Base-by-base conservation (phyloP, 1,284 basidiomycete species). In the Malassezia japonica region DNA sequence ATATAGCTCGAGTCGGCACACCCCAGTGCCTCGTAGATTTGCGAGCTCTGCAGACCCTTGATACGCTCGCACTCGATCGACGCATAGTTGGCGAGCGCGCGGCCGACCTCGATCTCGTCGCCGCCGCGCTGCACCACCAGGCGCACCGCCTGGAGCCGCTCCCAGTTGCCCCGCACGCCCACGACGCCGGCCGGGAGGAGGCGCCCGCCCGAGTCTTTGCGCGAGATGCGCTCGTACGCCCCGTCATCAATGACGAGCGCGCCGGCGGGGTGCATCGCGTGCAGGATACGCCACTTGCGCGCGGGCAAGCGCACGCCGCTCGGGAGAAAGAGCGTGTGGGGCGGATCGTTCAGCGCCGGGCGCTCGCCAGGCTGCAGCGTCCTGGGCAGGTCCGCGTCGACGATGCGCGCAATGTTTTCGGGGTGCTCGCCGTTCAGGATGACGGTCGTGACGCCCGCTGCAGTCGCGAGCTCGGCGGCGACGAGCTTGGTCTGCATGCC, bases 401-500 rank as follows among this genome's bases (percentile, higher is more conserved):
- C 86, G 67, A 95, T 89, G 16, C 78, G 77, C 61, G 87, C 80
- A 50, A 96, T 85, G 62, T 82, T 82, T 38, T 81, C 77, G 0
- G 90, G 87, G 36, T 81, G 79, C 61, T 82, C 55, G 32, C 65
- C 64, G 41, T 70, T 70, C 20, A 72, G 40, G 39, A 99, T 87
- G 37, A 96, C 80, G 0, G 92, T 95, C 0, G 87, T 84, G n/a
- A 94, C 89, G 4, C 94, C 92, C 0, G 91, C 92, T 0, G 84
- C 90, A 0, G 87, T 94, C 1, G 92, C 91, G 13, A 99, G 86
- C 71, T 98, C 94, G 0, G 94, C 92, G 1, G 92, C 92, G 57
- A 98, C 94, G 55, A 98, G 81, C 72, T 98, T 99, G 6, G 94
- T 98, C 76, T 94, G 89, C 94, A 98, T 98, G 5, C 94, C 94